phyloP scores from a whole-genome alignment of 768 basidiomycete species.

The Calocybe indica region DNA sequence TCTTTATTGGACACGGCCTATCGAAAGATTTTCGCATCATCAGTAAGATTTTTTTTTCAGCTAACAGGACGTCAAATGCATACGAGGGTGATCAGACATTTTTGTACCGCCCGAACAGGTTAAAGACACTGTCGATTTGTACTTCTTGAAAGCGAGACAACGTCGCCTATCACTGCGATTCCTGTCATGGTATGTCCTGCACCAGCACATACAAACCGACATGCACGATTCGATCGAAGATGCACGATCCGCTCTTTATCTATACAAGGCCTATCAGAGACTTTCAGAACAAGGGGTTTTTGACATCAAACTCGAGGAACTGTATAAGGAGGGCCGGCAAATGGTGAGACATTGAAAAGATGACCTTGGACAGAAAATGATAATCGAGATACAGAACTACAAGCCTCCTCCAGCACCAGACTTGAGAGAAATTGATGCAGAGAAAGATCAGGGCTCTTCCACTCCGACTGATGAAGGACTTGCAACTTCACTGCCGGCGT shows the following conservation, averaged over 20 bases:
- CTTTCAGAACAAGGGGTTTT: slow-evolving; percentile 74
- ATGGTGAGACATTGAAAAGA: slow-evolving; percentile 38
- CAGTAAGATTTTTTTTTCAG: slow-evolving; percentile 48
- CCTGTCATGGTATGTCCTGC: slow-evolving; percentile 89
- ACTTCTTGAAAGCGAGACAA: slow-evolving; percentile 75
- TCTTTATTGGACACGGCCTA: slow-evolving; percentile 95
- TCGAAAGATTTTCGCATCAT: slow-evolving; percentile 98
- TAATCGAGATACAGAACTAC: slow-evolving; percentile 11
- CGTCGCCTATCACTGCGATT: slow-evolving; percentile 89
- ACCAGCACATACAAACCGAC: slow-evolving; percentile 88
- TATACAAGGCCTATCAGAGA: slow-evolving; percentile 77
- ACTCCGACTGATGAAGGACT: too few relatives aligned
- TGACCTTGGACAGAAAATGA: background rate
- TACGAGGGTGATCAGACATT: slow-evolving; percentile 54
- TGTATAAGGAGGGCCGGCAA: slow-evolving; percentile 74
- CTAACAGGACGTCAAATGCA: too few relatives aligned
- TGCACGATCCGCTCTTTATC: slow-evolving; percentile 75
- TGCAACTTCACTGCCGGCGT: too few relatives aligned
- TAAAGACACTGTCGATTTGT: slow-evolving; percentile 97
- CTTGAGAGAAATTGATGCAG: background rate
- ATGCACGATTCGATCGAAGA: slow-evolving; percentile 99
- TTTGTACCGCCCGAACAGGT: slow-evolving; percentile 94
- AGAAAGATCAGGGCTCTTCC: too few relatives aligned
- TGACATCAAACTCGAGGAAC: slow-evolving; percentile 82
- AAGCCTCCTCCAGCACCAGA: slow-evolving; percentile 10